Base-by-base conservation (phyloP, 2,329 filamentous ascomycete genomes). In the Trichoderma semiorbis region DNA sequence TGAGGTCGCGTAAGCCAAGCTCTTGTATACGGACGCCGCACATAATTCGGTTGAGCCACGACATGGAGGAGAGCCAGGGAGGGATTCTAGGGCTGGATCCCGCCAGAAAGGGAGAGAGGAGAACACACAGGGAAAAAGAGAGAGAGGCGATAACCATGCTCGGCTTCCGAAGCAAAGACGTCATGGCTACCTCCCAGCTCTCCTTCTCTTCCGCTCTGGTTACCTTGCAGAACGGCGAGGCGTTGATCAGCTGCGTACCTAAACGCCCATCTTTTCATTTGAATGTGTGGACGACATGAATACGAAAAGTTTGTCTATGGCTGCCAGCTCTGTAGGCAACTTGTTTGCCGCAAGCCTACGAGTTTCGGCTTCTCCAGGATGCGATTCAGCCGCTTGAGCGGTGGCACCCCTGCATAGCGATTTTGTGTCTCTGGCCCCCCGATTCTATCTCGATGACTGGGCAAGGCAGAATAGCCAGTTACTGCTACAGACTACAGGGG, bases 1-100 rank as follows among this genome's bases (percentile, higher is more conserved):
- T 21, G 24, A 8, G 67, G 67, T 62, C 67, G 67, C 67, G 57
- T 62, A 69, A 62, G 67, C 67, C 57, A 69, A 62, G 67, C 39
- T 34, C 1, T 60, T 62, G 55, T 50, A 53, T 61, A 62, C 67
- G 39, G 55, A 53, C 39, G 55, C 66, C 53, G 12, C 28, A 43
- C 67, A 39, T 21, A 21, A 39, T 62, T 53, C n/a, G 26, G 32
- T 62, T 30, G 67, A 50, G 57, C 14, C 39, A 53, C 57, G 39
- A 12, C 57, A 30, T 32, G 30, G 30, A 14, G 18, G 30, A 62
- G 28, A 7, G 30, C 28, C 57, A 50, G 57, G 8, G 57, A 34
- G 10, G 30, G 30, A 18, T n/a, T n/a, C 1, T 24, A 60, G 57
- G 32, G 57, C 47, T 53, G 57, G 57, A 11, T 34, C 16, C 16